These are phyloP conservation scores for Phaeosphaeriaceae sp. DNA, from an alignment of 2,329 filamentous ascomycete genomes.

Conservation along the genomic window DNA sequence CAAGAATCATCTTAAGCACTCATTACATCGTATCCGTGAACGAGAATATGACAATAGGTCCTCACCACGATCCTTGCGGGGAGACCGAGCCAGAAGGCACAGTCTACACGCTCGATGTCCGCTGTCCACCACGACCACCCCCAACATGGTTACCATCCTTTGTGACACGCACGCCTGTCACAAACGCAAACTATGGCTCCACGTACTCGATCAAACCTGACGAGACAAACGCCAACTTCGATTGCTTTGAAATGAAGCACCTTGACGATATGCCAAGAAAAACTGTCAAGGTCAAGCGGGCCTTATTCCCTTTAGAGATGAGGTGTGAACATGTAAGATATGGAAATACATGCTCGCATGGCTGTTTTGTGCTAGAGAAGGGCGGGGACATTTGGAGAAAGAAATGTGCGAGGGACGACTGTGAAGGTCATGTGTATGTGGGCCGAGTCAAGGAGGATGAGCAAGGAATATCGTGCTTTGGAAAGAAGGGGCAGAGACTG, in stretches of 20 bases:
- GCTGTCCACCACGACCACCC: slow-evolving; percentile 23
- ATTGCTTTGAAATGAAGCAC: slow-evolving; percentile 20
- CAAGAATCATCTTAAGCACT: not conserved
- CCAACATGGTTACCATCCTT: slow-evolving; percentile 24
- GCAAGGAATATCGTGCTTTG: slow-evolving; percentile 32
- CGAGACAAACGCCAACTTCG: slow-evolving; percentile 18
- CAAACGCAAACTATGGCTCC: slow-evolving; percentile 4
- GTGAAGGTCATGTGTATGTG: slow-evolving; percentile 38
- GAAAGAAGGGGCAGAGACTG: slow-evolving; percentile 36
- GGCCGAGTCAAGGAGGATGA: slow-evolving; percentile 21
- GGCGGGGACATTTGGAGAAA: slow-evolving; percentile 21
- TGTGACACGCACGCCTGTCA: slow-evolving; percentile 18
- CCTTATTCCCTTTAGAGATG: slow-evolving; percentile 23
- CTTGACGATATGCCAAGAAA: slow-evolving; percentile 25
- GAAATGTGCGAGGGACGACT: slow-evolving; percentile 26
- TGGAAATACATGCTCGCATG: slow-evolving; percentile 16
- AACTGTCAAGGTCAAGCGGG: slow-evolving; percentile 15
- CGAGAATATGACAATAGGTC: not conserved
- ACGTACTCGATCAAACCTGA: slow-evolving; percentile 15
- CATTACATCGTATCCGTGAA: not conserved
- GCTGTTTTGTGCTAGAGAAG: slow-evolving; percentile 40
- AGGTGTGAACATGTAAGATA: slow-evolving; percentile 31
- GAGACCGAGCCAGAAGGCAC: slow-evolving; percentile 25
- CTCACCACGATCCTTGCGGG: slow-evolving; percentile 28
- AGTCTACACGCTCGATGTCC: slow-evolving; percentile 13